phyloP scores from a whole-genome alignment of 1,284 basidiomycete species.

The Malassezia pachydermatis region DNA sequence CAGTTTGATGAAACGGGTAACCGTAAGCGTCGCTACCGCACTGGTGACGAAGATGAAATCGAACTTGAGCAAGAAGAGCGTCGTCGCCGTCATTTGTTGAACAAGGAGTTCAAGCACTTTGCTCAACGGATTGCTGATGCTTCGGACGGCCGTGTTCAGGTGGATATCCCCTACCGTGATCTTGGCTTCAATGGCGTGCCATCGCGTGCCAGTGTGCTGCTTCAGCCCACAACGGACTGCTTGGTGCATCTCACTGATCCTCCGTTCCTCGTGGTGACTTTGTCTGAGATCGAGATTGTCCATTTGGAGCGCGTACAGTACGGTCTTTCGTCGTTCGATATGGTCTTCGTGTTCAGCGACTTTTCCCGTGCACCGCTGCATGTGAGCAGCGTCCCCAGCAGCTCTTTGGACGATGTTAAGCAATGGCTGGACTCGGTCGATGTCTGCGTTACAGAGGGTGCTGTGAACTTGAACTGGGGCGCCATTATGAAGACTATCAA shows the following conservation, averaged over 20 bases:
- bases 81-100: conserved; percentile 73
- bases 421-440: conserved; percentile 84
- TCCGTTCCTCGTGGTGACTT: conserved; percentile 89
- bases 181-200: conserved; percentile 95
- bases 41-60: conserved; percentile 97
- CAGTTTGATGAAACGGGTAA: conserved; percentile 99
- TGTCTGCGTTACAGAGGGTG: conserved; percentile 87
- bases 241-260: conserved; percentile 88
- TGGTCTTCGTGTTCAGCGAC: conserved; percentile 92
- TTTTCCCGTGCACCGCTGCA: conserved; percentile 78
- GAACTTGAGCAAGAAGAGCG: conserved; percentile 97
- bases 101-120: conserved; percentile 90
- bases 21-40: conserved; percentile 88
- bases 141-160: conserved; percentile 66
- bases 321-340: conserved; percentile 90
- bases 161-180: conserved; percentile 94
- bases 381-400: conserved; percentile 40
- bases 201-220: conserved; percentile 80
- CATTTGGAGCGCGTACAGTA: conserved; percentile 96
- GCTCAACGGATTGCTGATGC: conserved; percentile 87
- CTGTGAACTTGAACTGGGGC: conserved; percentile 95
- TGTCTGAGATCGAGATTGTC: conserved; percentile 88
- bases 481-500: conserved; percentile 60
- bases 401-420: conserved; percentile 42
- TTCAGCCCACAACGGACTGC: conserved; percentile 95